Percentiles rank a stretch among this genome's conserved stretches.
These are phyloP conservation scores for Cladosporium sp. DNA, from an alignment of 2,329 filamentous ascomycete species.

Conservation along the genomic window DNA sequence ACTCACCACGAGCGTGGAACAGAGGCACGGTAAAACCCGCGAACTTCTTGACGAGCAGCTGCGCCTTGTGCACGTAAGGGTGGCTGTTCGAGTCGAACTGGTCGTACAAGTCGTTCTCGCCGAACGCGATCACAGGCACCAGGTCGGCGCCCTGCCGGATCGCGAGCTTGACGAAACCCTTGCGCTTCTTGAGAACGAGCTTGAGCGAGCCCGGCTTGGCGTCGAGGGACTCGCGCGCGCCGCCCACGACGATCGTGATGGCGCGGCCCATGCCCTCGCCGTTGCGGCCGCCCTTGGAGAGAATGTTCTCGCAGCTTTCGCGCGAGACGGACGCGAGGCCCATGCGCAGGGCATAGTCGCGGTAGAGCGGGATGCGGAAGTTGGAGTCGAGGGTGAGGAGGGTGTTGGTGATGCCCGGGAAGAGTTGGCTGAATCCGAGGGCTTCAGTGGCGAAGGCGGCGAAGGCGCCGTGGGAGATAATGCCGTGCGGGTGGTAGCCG, in stretches of 20 bases:
- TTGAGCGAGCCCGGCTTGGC: slow-evolving; percentile 71
- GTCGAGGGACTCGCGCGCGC: slow-evolving; percentile 85
- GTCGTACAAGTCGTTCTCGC: slow-evolving; percentile 94
- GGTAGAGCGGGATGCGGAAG: slow-evolving; percentile 87
- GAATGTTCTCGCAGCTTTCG: slow-evolving; percentile 82
- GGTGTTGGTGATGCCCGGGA: slow-evolving; percentile 92
- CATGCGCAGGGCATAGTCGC: slow-evolving; percentile 87
- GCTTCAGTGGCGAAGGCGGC: slow-evolving; percentile 87
- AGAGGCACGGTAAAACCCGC: slow-evolving; percentile 91
- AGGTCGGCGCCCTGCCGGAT: slow-evolving; percentile 88
- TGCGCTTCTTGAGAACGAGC: slow-evolving; percentile 74
- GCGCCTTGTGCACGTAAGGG: slow-evolving; percentile 70
- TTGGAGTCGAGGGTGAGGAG: slow-evolving; percentile 92
- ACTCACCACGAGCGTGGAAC: slow-evolving; percentile 63
- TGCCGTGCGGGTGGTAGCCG: slow-evolving; percentile 94
- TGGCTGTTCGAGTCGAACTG: slow-evolving; percentile 73
- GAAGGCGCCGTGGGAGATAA: slow-evolving; percentile 95
- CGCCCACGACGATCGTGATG: slow-evolving; percentile 92
- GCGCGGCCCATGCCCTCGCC: slow-evolving; percentile 84
- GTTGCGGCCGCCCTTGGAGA: slow-evolving; percentile 72
- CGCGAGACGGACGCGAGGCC: slow-evolving; percentile 84
- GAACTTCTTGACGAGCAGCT: slow-evolving; percentile 75
- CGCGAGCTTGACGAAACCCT: slow-evolving; percentile 91
- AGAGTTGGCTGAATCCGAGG: slow-evolving; percentile 76
- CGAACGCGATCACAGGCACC: slow-evolving; percentile 86